phyloP scores from a whole-genome alignment of 1,284 basidiomycete genomes.

The Porodaedalea pini region DNA sequence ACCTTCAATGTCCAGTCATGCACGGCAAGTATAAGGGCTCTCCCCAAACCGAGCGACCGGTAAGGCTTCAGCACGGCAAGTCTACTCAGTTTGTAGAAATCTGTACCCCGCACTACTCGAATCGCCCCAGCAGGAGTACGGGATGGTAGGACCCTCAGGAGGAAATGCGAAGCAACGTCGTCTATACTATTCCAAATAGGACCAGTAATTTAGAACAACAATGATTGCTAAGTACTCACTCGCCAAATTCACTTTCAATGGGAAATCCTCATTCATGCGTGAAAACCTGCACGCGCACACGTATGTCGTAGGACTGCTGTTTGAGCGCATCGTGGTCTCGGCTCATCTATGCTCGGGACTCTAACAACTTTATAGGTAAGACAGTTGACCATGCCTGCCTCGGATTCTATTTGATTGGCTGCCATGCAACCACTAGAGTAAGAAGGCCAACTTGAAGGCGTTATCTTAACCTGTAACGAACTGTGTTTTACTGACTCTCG shows the following conservation, averaged over 20 bases:
- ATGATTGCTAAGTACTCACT: no score
- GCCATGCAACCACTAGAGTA: no score
- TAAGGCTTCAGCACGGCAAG: constrained; percentile 65
- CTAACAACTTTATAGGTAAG: no score
- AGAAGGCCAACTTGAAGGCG: no score
- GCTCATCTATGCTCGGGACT: no score
- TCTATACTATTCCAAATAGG: not conserved
- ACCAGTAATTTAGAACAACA: no score
- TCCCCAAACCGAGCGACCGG: constrained; percentile 59
- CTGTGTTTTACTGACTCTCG: no score
- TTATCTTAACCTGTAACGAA: no score
- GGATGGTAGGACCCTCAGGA: constrained; percentile 61
- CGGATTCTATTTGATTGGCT: no score
- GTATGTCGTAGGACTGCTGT: constrained; percentile 60
- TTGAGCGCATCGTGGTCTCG: no score
- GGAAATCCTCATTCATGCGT: constrained; percentile 66
- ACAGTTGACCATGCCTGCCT: no score
- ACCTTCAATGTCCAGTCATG: no score
- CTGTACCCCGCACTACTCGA: not conserved
- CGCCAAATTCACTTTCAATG: constrained; percentile 66
- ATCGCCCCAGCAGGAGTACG: constrained; percentile 59
- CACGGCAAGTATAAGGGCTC: constrained; percentile 47
- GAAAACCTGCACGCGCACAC: constrained; percentile 68
- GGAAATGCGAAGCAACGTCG: constrained; percentile 45
- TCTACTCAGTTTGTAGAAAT: constrained; percentile 56